Evolutionary conservation across 139 green algal genomes (phyloP), one percentile per base, ranked within the genome.

Genomic region (Haematococcus sp.): DNA sequence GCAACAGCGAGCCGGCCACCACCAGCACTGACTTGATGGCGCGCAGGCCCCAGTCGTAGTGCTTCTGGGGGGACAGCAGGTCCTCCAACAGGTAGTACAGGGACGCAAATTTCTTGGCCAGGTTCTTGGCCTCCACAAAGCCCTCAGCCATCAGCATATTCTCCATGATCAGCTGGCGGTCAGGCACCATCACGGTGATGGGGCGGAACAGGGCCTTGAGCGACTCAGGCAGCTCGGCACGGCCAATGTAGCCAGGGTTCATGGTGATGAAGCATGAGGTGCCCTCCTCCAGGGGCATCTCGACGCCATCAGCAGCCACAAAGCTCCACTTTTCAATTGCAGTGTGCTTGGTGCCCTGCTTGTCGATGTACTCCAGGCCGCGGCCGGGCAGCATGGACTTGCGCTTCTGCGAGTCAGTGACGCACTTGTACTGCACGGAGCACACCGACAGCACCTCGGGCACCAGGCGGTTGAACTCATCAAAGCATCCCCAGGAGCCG

Each of bases 71-170:
- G 23, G 80, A 89, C 64, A 95, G 87, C 72, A 95, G 77, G 79
- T 95, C 90, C 81, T 95, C 90, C 54, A 93, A 83, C 73, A 93
- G 77, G 81, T 89, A 92, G 78, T 95, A 95, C 35, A 95, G 78
- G 34, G 83, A 86, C 9, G 89, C 89, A 76, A 94, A 94, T 80
- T 94, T 94, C 86, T 92, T 92, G 34, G 89, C 86, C 54, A 94
- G 84, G 70, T 90, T 87, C 76, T 90, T 89, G n/a, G 89, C 87
- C 80, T 92, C 86, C 30, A 92, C 88, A 74, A 93, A 93, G 67
- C 88, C 90, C 76, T 93, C 90, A 16, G 90, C 88, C 90, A 95
- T 95, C 70, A 95, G 87, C 90, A 95, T 95, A 75, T 95, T 95
- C 84, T 95, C 88, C 84, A 95, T 95, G 73, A 95, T 95, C 28